phyloP scores from a whole-genome alignment of 306 rosid genomes.

The Castanea crenata region DNA sequence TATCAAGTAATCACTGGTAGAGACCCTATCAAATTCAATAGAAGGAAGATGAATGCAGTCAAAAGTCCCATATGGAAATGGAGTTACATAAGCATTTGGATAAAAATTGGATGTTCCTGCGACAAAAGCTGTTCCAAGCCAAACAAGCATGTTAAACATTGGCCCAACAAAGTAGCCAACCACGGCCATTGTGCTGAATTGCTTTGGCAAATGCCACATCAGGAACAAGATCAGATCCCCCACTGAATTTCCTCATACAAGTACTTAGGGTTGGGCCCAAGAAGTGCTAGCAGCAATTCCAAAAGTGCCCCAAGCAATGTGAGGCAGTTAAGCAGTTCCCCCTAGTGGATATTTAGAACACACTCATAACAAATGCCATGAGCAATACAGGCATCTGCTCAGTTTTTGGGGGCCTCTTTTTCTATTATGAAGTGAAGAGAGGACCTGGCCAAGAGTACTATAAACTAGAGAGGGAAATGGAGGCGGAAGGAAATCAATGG shows the following conservation, averaged over 20 bases:
- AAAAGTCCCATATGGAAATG: conserved; percentile 75
- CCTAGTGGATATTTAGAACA: conserved; percentile 81
- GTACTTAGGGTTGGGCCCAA: conserved; percentile 70
- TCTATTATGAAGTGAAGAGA: conserved; percentile 69
- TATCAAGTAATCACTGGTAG: conserved; percentile 79
- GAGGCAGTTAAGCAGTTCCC: too few relatives aligned
- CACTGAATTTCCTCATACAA: conserved; percentile 97
- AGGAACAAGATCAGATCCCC: conserved; percentile 81
- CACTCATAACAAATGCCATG: conserved; percentile 87
- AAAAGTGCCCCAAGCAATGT: conserved; percentile 72
- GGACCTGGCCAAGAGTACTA: conserved; percentile 65
- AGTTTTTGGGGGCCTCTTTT: conserved; percentile 10
- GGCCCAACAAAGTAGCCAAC: conserved; percentile 95
- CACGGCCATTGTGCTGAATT: too few relatives aligned
- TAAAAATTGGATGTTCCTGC: conserved; percentile 55
- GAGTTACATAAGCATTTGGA: conserved; percentile 72
- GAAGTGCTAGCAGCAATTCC: conserved; percentile 67
- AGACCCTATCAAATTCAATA: conserved; percentile 92
- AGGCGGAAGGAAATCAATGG: conserved; percentile 68
- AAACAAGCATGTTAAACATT: conserved; percentile 97
- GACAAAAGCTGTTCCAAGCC: conserved; percentile 88
- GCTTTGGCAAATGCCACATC: conserved; percentile 37
- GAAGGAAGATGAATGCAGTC: conserved; percentile 81
- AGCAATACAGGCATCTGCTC: conserved; percentile 72
- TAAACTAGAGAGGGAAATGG: conserved; percentile 70